Base-by-base conservation (phyloP, 1,139 yeast species). In the Sugiyamaella novakii region DNA sequence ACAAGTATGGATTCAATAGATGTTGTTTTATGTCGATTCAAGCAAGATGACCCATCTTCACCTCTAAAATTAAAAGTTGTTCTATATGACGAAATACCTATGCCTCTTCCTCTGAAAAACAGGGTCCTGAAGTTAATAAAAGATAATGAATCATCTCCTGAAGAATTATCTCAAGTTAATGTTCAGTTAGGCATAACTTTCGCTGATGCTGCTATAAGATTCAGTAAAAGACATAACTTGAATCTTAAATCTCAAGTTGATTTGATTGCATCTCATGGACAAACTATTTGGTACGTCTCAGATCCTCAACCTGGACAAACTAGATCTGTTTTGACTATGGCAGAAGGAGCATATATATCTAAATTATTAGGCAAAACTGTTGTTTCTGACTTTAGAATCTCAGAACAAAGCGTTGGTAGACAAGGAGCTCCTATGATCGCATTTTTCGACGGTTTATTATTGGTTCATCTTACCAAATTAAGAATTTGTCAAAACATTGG, bases 351-450 rank as follows among this genome's bases (percentile, higher is more conserved):
- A 3, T 38, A 45, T 25, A 55, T 55, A 24, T 46, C 57, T 8
- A 42, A 40, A 15, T 50, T 46, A 29, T 21, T 53, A 19, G 43
- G 47, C 6, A 54, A 51, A 33, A 55, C 58, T 6, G 57, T 52
- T 2, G 56, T 51, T 1, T 50, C 54, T 12, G 57, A 55, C 30
- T 55, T 55, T 36, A 48, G 58, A 11, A 52, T 54, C 21, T 54
- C 58, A 3, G 58, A 55, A 30, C 55, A 54, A 36, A 54, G 57
- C 28, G 58, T 55, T 3, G 58, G 58, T n/a, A 22, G 58, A 24
- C 58, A 55, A 46, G 58, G 58, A 21, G 58, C 58, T 3, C 58
- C 58, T 10, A 54, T 55, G 51, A 53, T 53, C 24, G 58, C 57
- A 17, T 55, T 55, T 44, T 54, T 55, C 22, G 58, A 55, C 22